These are phyloP conservation scores for Agroathelia rolfsii DNA, from an alignment of 1,284 basidiomycete genomes.

Conservation along the genomic window DNA sequence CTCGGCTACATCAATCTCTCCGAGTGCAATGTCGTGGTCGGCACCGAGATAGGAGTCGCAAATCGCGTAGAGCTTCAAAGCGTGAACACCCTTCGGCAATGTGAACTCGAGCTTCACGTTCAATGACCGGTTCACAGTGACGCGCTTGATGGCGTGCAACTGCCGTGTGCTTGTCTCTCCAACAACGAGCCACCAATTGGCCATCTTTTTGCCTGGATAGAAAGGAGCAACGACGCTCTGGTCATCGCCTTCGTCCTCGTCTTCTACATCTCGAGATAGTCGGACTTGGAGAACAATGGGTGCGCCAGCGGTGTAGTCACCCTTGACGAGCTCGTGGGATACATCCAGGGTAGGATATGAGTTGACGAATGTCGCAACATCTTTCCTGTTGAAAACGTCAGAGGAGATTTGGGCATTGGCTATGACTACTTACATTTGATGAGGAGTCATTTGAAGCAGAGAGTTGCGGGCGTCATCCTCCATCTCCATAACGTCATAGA, in stretches of 20 bases:
- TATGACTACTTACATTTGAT: slow-evolving; percentile 70
- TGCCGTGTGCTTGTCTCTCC: slow-evolving; percentile 70
- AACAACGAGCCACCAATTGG: slow-evolving; percentile 96
- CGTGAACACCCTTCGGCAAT: slow-evolving; percentile 74
- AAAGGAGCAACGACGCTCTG: slow-evolving; percentile 84
- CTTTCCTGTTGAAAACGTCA: slow-evolving; percentile 42
- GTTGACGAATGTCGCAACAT: slow-evolving; percentile 91
- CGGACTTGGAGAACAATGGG: slow-evolving; percentile 78
- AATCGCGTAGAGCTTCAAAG: slow-evolving; percentile 84
- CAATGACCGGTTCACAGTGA: slow-evolving; percentile 77
- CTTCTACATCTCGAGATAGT: slow-evolving; percentile 78
- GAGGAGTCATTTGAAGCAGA: slow-evolving; percentile 76
- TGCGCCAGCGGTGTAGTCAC: slow-evolving; percentile 74
- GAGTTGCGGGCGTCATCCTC: slow-evolving; percentile 82
- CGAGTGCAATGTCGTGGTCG: slow-evolving; percentile 81
- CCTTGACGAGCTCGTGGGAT: slow-evolving; percentile 70
- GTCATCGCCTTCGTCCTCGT: slow-evolving; percentile 68
- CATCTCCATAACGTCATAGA: slow-evolving; percentile 96
- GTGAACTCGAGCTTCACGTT: slow-evolving; percentile 84
- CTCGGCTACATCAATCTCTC: slow-evolving; percentile 75
- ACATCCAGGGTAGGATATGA: slow-evolving; percentile 92
- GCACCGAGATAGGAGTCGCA: slow-evolving; percentile 88
- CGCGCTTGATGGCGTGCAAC: slow-evolving; percentile 89
- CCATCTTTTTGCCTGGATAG: slow-evolving; percentile 86
- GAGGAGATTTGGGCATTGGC: slow-evolving; percentile 5